Base-by-base conservation (phyloP, 2,329 filamentous ascomycete genomes). In the Graphiopsis chlorocephala region DNA sequence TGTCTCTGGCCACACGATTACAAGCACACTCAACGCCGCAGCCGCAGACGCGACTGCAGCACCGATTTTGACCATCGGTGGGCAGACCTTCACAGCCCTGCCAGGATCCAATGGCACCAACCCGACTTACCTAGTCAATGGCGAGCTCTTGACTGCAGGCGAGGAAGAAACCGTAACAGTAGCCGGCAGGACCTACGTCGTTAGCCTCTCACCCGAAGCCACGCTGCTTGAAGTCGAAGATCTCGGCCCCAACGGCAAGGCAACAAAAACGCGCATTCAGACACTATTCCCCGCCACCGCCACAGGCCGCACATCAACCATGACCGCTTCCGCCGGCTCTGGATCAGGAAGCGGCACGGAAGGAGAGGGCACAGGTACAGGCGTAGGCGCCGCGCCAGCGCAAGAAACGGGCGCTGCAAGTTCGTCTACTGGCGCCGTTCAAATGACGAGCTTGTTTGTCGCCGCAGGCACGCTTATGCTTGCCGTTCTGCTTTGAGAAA, bases 221-320 rank as follows among this genome's bases (percentile, higher is more conserved):
- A 79, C 78, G 0, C 64, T 76, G 20, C 66, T 80, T 10, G 70
- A 75, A 31, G 75, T 79, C 56, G 73, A 76, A 26, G 66, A 69
- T n/a, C 26, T 72, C 6, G 77, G 73, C 31, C 52, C 72, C 6
- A 73, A 74, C 4, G 73, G 72, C 20, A 72, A 68, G 23, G 74
- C 74, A 3, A 75, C 72, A 3, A 71, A 68, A 4, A 75, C 73
- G 8, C 56, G 64, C 17, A 70, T 66, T 61, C 71, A 76, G 66
- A 77, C 75, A 0, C 68, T 81, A 12, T 79, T 80, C 65, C 77
- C 78, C 6, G 78, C 77, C 1, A 77, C 76, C 4, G 75, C 72
- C 25, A 76, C 76, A 1, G 47, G 67, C 23, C 29, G 60, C 8
- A 74, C 70, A 6, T 64, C 66, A 3, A 68, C 64, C 47, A 69